Evolutionary conservation across 2,329 filamentous ascomycete species (phyloP).

Genomic region (Amesomyces nigricolor): DNA sequence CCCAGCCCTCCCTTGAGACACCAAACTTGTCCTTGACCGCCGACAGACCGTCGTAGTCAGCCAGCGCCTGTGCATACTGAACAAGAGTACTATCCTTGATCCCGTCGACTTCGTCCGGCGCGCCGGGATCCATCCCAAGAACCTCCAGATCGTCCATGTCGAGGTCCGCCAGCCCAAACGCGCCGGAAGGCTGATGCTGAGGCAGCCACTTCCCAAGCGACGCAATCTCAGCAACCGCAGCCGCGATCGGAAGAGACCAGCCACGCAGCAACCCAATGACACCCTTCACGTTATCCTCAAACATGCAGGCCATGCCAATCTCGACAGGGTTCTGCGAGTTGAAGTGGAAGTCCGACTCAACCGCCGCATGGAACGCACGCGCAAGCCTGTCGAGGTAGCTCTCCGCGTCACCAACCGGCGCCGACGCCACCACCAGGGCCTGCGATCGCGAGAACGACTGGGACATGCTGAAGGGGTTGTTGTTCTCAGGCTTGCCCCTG

Average conservation of each 20-base stretch:
- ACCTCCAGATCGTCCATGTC: constrained; percentile 83
- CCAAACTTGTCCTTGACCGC: constrained; percentile 29
- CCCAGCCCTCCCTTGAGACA: constrained; percentile 68
- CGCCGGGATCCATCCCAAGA: constrained; percentile 59
- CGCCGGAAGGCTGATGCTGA: constrained; percentile 46
- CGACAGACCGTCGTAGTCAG: constrained; percentile 48
- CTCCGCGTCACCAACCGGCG: constrained; percentile 44
- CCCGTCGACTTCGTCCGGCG: constrained; percentile 55
- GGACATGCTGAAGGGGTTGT: constrained; percentile 20
- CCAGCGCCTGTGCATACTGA: constrained; percentile 65
- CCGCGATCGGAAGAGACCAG: constrained; percentile 76
- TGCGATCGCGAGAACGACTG: constrained; percentile 37
- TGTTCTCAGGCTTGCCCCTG: constrained; percentile 36
- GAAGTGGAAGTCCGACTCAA: constrained; percentile 66
- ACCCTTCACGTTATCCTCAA: constrained; percentile 76
- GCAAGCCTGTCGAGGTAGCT: constrained; percentile 71
- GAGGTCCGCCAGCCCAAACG: constrained; percentile 58
- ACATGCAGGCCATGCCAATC: constrained; percentile 72
- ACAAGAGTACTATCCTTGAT: constrained; percentile 75
- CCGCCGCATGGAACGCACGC: constrained; percentile 63
- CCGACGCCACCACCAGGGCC: constrained; percentile 34
- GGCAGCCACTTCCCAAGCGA: constrained; percentile 80
- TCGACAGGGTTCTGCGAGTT: constrained; percentile 72
- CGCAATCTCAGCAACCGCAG: constrained; percentile 76
- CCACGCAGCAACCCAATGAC: constrained; percentile 67